phyloP scores from a whole-genome alignment of 495 filamentous ascomycete genomes.

The Saxophila tyrrhenica region DNA sequence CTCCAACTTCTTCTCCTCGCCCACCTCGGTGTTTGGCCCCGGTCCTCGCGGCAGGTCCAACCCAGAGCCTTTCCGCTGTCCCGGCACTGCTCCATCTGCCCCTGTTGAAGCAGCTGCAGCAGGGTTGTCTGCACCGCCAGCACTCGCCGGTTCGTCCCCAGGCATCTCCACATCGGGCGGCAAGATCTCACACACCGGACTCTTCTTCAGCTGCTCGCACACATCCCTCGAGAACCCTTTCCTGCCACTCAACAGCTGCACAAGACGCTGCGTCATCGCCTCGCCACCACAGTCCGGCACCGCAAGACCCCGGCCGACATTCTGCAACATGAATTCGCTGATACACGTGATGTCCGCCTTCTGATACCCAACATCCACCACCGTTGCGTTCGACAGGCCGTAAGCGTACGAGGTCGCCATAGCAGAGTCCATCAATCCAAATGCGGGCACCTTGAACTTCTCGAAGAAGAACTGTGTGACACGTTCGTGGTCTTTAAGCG shows the following conservation, averaged over 20 bases:
- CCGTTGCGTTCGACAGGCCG: constrained; percentile 59
- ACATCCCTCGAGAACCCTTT: constrained; percentile 73
- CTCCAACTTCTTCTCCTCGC: constrained; percentile 38
- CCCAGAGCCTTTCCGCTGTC: constrained; percentile 26
- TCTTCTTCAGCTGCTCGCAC: constrained; percentile 91
- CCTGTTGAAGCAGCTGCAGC: constrained; percentile 45
- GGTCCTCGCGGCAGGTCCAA: constrained; percentile 39
- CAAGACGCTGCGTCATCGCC: constrained; percentile 67
- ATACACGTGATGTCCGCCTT: constrained; percentile 90
- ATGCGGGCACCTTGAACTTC: constrained; percentile 85
- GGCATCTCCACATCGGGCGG: constrained; percentile 52
- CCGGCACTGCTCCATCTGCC: constrained; percentile 32
- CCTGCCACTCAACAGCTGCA: constrained; percentile 48
- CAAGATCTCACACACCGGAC: constrained; percentile 77
- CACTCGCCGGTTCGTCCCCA: constrained; percentile 29
- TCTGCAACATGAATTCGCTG: constrained; percentile 59
- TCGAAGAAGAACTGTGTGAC: constrained; percentile 92
- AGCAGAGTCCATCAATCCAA: constrained; percentile 75
- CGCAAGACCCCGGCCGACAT: constrained; percentile 47
- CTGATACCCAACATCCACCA: constrained; percentile 79
- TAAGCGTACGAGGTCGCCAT: constrained; percentile 76
- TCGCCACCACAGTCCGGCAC: constrained; percentile 73
- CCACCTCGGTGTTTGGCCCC: constrained; percentile 40
- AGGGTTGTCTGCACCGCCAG: constrained; percentile 49
- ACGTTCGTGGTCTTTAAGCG: constrained; percentile 63